Evolutionary conservation across 176 grass and related monocot species (phyloP), one percentile per base, ranked within the genome.

Genomic region (Oryza longistaminata): DNA sequence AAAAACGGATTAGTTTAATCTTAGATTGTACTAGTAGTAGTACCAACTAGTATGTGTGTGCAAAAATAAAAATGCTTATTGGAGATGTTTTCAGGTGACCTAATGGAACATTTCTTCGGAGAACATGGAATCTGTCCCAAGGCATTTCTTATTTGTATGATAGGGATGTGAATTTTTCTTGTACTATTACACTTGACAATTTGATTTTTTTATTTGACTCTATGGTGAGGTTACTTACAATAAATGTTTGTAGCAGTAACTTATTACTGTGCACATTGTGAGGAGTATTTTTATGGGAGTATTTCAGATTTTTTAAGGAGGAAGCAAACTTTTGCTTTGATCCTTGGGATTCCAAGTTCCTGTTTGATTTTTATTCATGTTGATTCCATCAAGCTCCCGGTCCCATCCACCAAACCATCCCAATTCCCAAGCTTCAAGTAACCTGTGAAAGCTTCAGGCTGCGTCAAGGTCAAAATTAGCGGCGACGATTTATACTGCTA

Each of bases 391-490:
- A 24, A 49, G 25, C 29, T 12, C 22, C 48, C 13, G 48, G 72
- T 7, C 50, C 70, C 39, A 61, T 14, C 29, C n/a, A 71, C 79
- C 29, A 0, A 82, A 77, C 65, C 10, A 12, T 52, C 17, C 52
- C 52, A 79, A 37, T 8, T 52, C 17, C 52, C 67, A 79, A 37
- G 35, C 12, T 73, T 42, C 69, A 50, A 31, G 53, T n/a, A 58
- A 24, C 33, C 27, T 10, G 40, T 16, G 66, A 78, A 78, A 83
- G 65, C 79, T 53, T 37, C 73, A 0, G 21, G 21, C 58, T 9
- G 24, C 33, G 52, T 15, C 7, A 73, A 53, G 75, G 87, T 84
- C 87, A 84, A 84, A 13, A 58, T 43, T 84, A 79, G 87, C 68
- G 75, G 80, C 81, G 40, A 37, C 35, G 35, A 37, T 37, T 37